A percentile compares a stretch with the other conserved stretches of the same genome.
phyloP scores from a whole-genome alignment of 108 stramenopile species.

The Conticribra guillardii region DNA sequence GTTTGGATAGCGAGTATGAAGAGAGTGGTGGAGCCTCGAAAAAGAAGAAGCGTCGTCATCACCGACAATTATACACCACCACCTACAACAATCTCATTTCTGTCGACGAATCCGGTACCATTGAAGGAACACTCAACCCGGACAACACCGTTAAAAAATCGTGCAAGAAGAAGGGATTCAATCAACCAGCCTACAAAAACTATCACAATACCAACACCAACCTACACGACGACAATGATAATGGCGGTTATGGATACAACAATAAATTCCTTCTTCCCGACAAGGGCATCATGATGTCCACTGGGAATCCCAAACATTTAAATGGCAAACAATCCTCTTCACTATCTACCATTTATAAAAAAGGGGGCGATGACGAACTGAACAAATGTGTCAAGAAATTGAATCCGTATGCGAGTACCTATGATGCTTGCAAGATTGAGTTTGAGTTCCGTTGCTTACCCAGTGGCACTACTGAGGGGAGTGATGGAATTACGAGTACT shows the following conservation, averaged over 20 bases:
- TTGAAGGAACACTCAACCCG: background rate
- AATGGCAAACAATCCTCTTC: background rate
- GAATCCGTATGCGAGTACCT: background rate
- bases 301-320: background rate
- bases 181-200: background rate
- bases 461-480: background rate
- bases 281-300: background rate
- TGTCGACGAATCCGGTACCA: background rate
- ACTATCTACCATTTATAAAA: background rate
- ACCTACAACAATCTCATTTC: background rate
- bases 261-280: background rate
- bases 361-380: background rate
- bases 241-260: background rate
- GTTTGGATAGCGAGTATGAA: too few relatives aligned
- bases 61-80: too few relatives aligned
- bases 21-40: too few relatives aligned
- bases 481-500: too few relatives aligned
- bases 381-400: background rate
- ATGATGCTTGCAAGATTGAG: conserved; percentile 3
- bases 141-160: background rate
- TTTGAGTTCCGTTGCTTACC: conserved; percentile 6
- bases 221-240: too few relatives aligned
- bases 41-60: too few relatives aligned
- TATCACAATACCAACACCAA: background rate
- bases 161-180: background rate